These are phyloP conservation scores for Fusarium globosum DNA, from an alignment of 2,329 filamentous ascomycete species.

Conservation along the genomic window DNA sequence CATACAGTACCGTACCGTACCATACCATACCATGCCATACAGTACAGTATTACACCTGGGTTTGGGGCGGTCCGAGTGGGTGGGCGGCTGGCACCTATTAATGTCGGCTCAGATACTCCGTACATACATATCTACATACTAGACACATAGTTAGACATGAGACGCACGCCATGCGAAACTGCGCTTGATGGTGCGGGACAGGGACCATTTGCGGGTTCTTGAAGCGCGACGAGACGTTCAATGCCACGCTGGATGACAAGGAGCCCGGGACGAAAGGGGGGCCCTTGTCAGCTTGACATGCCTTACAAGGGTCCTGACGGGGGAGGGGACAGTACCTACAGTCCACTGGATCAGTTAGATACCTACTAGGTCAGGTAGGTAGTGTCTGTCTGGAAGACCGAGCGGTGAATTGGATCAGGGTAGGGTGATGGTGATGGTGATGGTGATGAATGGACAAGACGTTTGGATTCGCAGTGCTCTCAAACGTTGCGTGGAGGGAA, in stretches of 20 bases:
- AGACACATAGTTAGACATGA: slow-evolving; percentile 25
- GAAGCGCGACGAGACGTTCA: slow-evolving; percentile 41
- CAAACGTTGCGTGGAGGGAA: slow-evolving; percentile 18
- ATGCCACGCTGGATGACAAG: slow-evolving; percentile 46
- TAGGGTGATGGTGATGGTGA: neutral
- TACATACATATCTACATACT: neutral
- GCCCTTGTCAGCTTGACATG: slow-evolving; percentile 1
- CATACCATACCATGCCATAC: neutral
- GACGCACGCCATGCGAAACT: slow-evolving; percentile 39
- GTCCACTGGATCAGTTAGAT: neutral
- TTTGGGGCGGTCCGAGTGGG: slow-evolving; percentile 37
- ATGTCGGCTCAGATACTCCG: slow-evolving; percentile 35
- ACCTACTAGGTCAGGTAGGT: neutral
- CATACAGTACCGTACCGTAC: neutral
- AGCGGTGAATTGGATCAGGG: slow-evolving; percentile 35
- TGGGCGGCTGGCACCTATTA: slow-evolving; percentile 46
- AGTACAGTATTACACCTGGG: slow-evolving; percentile 8
- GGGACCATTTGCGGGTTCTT: slow-evolving; percentile 35
- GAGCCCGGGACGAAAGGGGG: slow-evolving; percentile 36
- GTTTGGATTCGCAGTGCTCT: slow-evolving; percentile 1
- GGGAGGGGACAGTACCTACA: slow-evolving; percentile 18
- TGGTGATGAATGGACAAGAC: slow-evolving; percentile 9
- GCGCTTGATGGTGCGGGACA: slow-evolving; percentile 41
- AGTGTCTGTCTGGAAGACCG: slow-evolving; percentile 16
- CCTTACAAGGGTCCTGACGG: slow-evolving; percentile 29